Evolutionary conservation across 176 grass and related monocot genomes (phyloP).

Genomic region (bread wheat (Triticum aestivum)): IWGSC_CS_RefSeq_v2.1 NC_057801.1:822394772-822395271

Average conservation of each 20-base stretch:
- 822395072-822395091: neutral
- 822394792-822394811: slow-evolving; percentile 16
- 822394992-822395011: neutral
- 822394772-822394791: neutral
- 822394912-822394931: too few relatives aligned
- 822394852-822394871: neutral
- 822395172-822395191: too few relatives aligned
- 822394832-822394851: slow-evolving; percentile 8
- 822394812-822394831: neutral
- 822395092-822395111: neutral
- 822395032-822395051: neutral
- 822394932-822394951: too few relatives aligned
- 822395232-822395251: too few relatives aligned
- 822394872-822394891: neutral
- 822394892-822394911: too few relatives aligned
- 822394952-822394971: neutral
- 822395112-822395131: fast-evolving
- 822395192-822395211: too few relatives aligned
- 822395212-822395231: too few relatives aligned
- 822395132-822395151: too few relatives aligned
- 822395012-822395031: slow-evolving; percentile 2
- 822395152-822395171: too few relatives aligned
- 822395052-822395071: neutral
- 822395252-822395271: too few relatives aligned
- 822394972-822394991: neutral